phyloP scores from a whole-genome alignment of 169 alveolate species.

The Eimeria falciformis region DNA sequence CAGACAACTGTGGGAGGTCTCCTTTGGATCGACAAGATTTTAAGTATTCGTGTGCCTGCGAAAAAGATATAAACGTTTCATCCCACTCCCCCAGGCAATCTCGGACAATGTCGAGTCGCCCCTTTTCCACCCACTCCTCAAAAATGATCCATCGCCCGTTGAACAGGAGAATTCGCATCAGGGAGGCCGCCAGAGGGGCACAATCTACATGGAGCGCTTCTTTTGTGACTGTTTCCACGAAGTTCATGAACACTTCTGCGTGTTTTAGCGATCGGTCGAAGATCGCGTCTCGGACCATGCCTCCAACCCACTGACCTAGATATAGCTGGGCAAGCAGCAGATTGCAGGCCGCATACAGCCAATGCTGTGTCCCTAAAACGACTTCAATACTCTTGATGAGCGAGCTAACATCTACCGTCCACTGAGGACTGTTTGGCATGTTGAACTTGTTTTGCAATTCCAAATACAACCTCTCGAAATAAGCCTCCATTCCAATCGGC shows the following conservation, averaged over 20 bases:
- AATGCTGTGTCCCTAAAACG: slow-evolving; percentile 70
- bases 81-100: slow-evolving; percentile 73
- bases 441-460: slow-evolving; percentile 60
- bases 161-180: slow-evolving; percentile 67
- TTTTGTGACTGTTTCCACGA: slow-evolving; percentile 43
- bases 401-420: slow-evolving; percentile 67
- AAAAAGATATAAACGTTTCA: slow-evolving; percentile 61
- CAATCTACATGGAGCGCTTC: slow-evolving; percentile 71
- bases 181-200: slow-evolving; percentile 72
- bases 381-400: slow-evolving; percentile 58
- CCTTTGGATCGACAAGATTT: slow-evolving; percentile 7
- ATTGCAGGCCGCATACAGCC: slow-evolving; percentile 74
- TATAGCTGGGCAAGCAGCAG: slow-evolving; percentile 72
- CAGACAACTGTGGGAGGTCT: slow-evolving; percentile 50
- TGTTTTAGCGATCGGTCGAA: slow-evolving; percentile 61
- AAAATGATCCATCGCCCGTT: slow-evolving; percentile 63
- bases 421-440: slow-evolving; percentile 59
- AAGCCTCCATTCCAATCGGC: slow-evolving; percentile 70
- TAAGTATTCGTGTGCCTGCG: slow-evolving; percentile 55
- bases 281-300: slow-evolving; percentile 56
- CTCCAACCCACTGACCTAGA: slow-evolving; percentile 76
- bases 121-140: slow-evolving; percentile 53
- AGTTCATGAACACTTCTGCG: slow-evolving; percentile 53
- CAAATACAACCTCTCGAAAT: slow-evolving; percentile 47
- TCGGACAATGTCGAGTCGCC: slow-evolving; percentile 44